Conservation (phyloP, 805 yeast genomes). For the Ogataea angusta region DNA sequence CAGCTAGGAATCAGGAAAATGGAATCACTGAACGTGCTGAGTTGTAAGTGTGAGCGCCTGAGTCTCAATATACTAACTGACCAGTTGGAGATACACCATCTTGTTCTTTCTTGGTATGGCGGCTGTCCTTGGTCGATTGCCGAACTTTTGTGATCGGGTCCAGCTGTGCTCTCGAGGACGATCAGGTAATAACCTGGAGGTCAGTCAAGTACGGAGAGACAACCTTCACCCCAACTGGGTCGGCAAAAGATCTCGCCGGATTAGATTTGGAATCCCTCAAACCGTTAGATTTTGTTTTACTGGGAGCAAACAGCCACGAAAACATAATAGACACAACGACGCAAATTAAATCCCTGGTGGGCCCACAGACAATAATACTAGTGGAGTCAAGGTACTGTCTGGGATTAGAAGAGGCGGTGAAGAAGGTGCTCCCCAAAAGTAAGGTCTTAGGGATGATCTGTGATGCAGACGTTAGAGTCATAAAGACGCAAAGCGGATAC, state of each 20-base stretch:
- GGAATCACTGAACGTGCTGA: conserved; percentile 16
- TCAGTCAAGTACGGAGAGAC: conserved; percentile 20
- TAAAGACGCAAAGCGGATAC: conserved; percentile 4
- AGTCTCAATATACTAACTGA: conserved; percentile 1
- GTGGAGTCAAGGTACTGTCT: conserved; percentile 26
- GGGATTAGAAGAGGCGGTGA: conserved; percentile 21
- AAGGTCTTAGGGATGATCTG: conserved; percentile 23
- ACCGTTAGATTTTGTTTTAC: conserved; percentile 22
- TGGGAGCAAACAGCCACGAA: conserved; percentile 16
- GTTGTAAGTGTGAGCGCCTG: conserved; percentile 15
- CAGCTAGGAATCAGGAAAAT: conserved; percentile 2
- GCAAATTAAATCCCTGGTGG: conserved; percentile 8
- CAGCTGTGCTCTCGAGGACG: conserved; percentile 11
- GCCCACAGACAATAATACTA: conserved; percentile 22
- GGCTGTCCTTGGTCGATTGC: conserved; percentile 21
- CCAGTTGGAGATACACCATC: conserved; percentile 32
- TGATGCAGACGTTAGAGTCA: conserved; percentile 24
- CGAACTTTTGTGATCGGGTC: conserved; percentile 19
- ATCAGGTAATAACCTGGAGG: conserved; percentile 16
- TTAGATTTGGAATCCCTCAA: conserved; percentile 8
- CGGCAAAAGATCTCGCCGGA: conserved; percentile 4
- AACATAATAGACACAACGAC: conserved; percentile 9
- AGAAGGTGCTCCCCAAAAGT: conserved; percentile 10
- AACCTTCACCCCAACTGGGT: conserved; percentile 11
- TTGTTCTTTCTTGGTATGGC: conserved; percentile 30